Evolutionary conservation across 345 rosid genomes (phyloP), one percentile per base, ranked within the genome.

Genomic region (Trapa incisa): DNA sequence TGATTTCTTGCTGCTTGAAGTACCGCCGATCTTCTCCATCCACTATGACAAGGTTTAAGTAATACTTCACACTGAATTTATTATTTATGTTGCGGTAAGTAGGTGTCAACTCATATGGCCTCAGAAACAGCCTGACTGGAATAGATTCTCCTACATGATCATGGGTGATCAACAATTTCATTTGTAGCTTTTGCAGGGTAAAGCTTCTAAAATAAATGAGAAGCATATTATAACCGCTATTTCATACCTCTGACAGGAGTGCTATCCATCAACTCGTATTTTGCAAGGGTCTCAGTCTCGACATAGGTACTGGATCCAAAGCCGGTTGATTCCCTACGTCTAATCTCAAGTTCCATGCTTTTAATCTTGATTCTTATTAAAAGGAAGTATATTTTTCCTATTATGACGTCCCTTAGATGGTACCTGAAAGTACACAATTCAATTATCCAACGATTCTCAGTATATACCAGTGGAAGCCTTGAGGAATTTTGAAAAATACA

Each of bases 191-290:
- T 41, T 41, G 7, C 7, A 8, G 43, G 43, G 43, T 4, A 41
- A 41, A 41, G 7, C 6, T 4, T 41, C 7, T 41, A 41, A 41
- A 4, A 3, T 41, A 41, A 41, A 47, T 3, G 16, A 41, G 2
- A 47, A 11, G 53, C 16, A 47, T 15, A 47, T 67, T 32, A 5
- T 12, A 39, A 39, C 42, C 10, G 10, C 47, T 45, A 6, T 45
- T 5, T 45, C 47, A 45, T 80, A 85, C 89, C 89, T 78, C 86
- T 74, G 57, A 82, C 89, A 22, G 89, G 84, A 67, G 81, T 82
- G 58, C 89, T 86, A 64, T 85, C 89, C 86, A 85, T 85, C 81
- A 85, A 71, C 78, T 85, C 89, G 60, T 78, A 82, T 66, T 85
- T 85, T 35, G 89, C 89, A 6, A 85, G 78, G 41, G 86, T 85